A percentile compares a stretch with the other conserved stretches of the same genome.
Conservation (phyloP, 2,329 filamentous ascomycete species). For the Diaporthe vaccinii region DNA sequence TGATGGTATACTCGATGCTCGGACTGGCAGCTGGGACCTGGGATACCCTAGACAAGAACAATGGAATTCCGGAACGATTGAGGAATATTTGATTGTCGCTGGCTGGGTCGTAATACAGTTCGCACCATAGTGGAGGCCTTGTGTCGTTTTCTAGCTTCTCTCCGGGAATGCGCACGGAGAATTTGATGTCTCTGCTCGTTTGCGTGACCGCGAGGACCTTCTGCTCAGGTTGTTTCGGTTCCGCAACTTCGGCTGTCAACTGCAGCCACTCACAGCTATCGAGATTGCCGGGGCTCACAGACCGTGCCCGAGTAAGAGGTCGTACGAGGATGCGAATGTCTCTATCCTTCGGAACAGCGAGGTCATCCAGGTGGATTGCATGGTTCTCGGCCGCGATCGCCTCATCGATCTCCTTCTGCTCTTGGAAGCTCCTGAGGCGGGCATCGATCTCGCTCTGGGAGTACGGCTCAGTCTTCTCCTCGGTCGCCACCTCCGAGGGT, state of each 20-base stretch:
- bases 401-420: slow-evolving; percentile 56
- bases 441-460: slow-evolving; percentile 68
- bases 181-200: slow-evolving; percentile 71
- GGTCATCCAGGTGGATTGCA: slow-evolving; percentile 66
- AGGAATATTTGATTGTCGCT: slow-evolving; percentile 70
- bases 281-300: slow-evolving; percentile 66
- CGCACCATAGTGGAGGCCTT: slow-evolving; percentile 68
- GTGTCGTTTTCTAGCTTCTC: slow-evolving; percentile 58
- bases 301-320: slow-evolving; percentile 65
- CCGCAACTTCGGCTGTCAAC: slow-evolving; percentile 66
- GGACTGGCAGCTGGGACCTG: slow-evolving; percentile 54
- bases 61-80: slow-evolving; percentile 68
- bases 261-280: slow-evolving; percentile 71
- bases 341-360: slow-evolving; percentile 59
- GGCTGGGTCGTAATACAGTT: slow-evolving; percentile 71
- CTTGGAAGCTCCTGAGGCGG: slow-evolving; percentile 60
- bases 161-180: slow-evolving; percentile 68
- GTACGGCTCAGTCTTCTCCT: slow-evolving; percentile 71
- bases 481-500: slow-evolving; percentile 44
- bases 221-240: slow-evolving; percentile 65
- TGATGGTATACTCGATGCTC: slow-evolving; percentile 51
- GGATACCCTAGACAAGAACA: slow-evolving; percentile 62
- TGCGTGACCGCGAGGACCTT: slow-evolving; percentile 72
- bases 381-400: slow-evolving; percentile 52
- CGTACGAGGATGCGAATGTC: slow-evolving; percentile 71